Evolutionary conservation across 768 basidiomycete species (phyloP).

Genomic region (Leccinum boreale): DNA sequence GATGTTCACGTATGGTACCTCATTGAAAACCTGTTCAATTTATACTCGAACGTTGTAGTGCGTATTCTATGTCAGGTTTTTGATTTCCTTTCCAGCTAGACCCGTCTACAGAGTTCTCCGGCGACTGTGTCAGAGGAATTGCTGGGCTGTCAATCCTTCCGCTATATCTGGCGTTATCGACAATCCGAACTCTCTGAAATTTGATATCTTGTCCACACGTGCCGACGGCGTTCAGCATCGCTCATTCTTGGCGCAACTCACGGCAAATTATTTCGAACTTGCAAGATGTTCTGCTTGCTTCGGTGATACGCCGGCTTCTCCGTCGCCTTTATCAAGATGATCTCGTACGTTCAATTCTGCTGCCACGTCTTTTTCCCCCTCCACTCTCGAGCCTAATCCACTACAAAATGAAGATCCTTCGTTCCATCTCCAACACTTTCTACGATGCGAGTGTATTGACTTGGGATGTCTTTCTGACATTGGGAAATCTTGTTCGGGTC

Average conservation of each 20-base stretch:
- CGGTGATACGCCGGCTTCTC: background rate
- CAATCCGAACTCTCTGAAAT: background rate
- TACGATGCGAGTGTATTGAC: background rate
- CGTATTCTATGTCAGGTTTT: background rate
- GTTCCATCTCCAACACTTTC: slow-evolving; percentile 1
- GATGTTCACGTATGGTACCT: background rate
- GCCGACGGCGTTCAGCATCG: background rate
- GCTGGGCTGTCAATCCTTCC: background rate
- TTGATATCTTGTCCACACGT: background rate
- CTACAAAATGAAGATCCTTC: slow-evolving; percentile 9
- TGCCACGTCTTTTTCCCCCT: background rate
- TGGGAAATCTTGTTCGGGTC: slow-evolving; percentile 12
- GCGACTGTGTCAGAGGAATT: too few relatives aligned
- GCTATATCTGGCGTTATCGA: background rate
- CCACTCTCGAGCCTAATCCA: background rate
- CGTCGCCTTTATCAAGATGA: slow-evolving; percentile 5
- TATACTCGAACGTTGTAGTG: background rate
- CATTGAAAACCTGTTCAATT: background rate
- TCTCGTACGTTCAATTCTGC: background rate
- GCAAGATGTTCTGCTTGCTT: background rate
- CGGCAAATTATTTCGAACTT: background rate
- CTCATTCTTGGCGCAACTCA: background rate
- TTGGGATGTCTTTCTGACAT: slow-evolving; percentile 14
- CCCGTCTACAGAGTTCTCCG: background rate
- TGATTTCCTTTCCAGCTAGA: background rate